Percentiles rank a stretch among this genome's conserved stretches.
phyloP scores from a whole-genome alignment of 768 basidiomycete species.

The Termitomyces sp. region DNA sequence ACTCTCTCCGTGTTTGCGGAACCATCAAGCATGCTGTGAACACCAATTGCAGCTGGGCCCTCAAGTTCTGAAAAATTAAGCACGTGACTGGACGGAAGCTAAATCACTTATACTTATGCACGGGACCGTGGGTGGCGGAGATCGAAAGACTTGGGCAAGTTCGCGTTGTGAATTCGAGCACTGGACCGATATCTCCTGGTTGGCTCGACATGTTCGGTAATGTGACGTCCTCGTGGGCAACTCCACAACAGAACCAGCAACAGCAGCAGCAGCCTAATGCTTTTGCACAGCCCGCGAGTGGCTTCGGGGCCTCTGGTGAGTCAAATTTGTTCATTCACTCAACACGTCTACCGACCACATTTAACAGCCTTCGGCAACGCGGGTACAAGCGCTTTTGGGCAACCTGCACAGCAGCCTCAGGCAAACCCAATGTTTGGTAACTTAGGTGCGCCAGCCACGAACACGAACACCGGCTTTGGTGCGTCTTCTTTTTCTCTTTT shows the following conservation, averaged over 20 bases:
- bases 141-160: slow-evolving; percentile 25
- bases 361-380: slow-evolving; percentile 47
- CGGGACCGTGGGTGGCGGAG: slow-evolving; percentile 28
- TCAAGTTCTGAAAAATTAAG: slow-evolving; percentile 21
- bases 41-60: neutral
- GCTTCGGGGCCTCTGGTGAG: slow-evolving; percentile 57
- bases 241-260: slow-evolving; percentile 61
- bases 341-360: slow-evolving; percentile 15
- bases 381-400: slow-evolving; percentile 52
- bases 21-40: slow-evolving; percentile 48
- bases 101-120: slow-evolving; percentile 4
- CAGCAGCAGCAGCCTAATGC: slow-evolving; percentile 51
- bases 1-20: slow-evolving; percentile 30
- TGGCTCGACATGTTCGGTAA: slow-evolving; percentile 54
- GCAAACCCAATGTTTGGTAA: slow-evolving; percentile 83
- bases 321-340: slow-evolving; percentile 16
- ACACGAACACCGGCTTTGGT: slow-evolving; percentile 40
- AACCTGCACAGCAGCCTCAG: slow-evolving; percentile 49
- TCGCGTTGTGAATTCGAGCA: slow-evolving; percentile 8
- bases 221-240: slow-evolving; percentile 64
- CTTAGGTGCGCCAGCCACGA: slow-evolving; percentile 31
- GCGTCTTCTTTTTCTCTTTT: slow-evolving; percentile 18
- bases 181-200: neutral
- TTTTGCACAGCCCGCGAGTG: slow-evolving; percentile 61
- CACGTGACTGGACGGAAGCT: slow-evolving; percentile 24